Evolutionary conservation across 2,329 filamentous ascomycete species (phyloP).

Genomic region (Cylindrodendrum hubeiense): DNA sequence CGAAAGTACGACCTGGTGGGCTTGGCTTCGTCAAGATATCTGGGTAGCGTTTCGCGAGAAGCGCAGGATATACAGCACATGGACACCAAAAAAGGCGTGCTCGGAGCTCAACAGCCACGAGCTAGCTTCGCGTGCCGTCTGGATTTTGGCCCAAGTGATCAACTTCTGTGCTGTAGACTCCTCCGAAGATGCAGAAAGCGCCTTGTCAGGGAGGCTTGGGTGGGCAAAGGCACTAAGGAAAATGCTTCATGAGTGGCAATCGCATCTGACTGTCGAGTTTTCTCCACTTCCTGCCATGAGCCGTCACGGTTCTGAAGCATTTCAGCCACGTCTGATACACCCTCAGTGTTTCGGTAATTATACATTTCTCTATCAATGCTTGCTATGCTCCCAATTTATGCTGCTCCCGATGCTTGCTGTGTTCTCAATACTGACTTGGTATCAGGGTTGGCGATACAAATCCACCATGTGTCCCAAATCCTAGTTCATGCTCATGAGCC

Average conservation of each 20-base stretch:
- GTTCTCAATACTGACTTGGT: neutral
- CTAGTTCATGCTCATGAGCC: conserved; percentile 52
- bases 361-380: neutral
- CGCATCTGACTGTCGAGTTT: conserved; percentile 53
- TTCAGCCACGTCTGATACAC: conserved; percentile 62
- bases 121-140: conserved; percentile 65
- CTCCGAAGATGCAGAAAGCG: conserved; percentile 4
- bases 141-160: conserved; percentile 67
- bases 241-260: conserved; percentile 48
- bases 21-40: conserved; percentile 74
- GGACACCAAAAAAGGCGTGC: conserved; percentile 64
- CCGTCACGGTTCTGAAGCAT: conserved; percentile 42
- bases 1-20: conserved; percentile 73
- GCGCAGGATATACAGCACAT: conserved; percentile 68
- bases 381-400: neutral
- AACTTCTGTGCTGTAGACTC: conserved; percentile 60
- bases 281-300: conserved; percentile 51
- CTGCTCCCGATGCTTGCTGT: neutral
- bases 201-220: conserved; percentile 3
- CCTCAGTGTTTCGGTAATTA: conserved; percentile 54
- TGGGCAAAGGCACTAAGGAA: conserved; percentile 31
- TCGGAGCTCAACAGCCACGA: conserved; percentile 64
- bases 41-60: conserved; percentile 74
- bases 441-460: conserved; percentile 30
- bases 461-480: conserved; percentile 30